Base-by-base conservation (phyloP, 129 eudicot genomes). In the Gnaphalium uliginosum region DNA sequence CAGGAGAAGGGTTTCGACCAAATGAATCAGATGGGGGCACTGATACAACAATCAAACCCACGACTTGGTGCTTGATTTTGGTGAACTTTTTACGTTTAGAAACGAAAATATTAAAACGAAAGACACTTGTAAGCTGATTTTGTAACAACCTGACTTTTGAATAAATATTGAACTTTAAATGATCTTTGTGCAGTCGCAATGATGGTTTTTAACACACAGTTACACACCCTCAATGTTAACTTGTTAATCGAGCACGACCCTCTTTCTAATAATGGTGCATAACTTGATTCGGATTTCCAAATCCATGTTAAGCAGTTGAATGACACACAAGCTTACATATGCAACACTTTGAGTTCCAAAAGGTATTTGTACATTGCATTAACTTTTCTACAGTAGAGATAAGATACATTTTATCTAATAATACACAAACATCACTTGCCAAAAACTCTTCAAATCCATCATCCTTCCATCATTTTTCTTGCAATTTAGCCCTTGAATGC, bases 331-430 rank as follows among this genome's bases (percentile, higher is more conserved):
- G 66, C 33, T 24, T 60, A 60, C 66, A 64, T 24, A 64, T 50
- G 32, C 32, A 79, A 13, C 68, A 27, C 32, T 74, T 39, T 24
- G 53, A 84, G 82, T 69, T 78, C 48, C 72, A 83, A 76, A 60
- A 79, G 72, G 89, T 76, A 78, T 86, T 84, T 89, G 86, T 89
- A 83, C 93, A 87, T 70, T 56, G 86, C 89, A 82, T 71, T 77
- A 85, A 26, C 78, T 75, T 84, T 67, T 85, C 78, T 83, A 85
- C 86, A 69, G 66, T 67, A 57, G 41, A 68, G 71, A 79, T 68
- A 73, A 68, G 68, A 77, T 80, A 68, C 76, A 79, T 33, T 73
- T 81, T 73, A 79, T 72, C 39, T 33, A 29, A 9, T 76, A 78
- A 75, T 84, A 80, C 84, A 80, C 83, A 84, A 67, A 72, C 85